Conservation (phyloP, 2,329 filamentous ascomycete genomes). For the Podosphaera fusca region DNA sequence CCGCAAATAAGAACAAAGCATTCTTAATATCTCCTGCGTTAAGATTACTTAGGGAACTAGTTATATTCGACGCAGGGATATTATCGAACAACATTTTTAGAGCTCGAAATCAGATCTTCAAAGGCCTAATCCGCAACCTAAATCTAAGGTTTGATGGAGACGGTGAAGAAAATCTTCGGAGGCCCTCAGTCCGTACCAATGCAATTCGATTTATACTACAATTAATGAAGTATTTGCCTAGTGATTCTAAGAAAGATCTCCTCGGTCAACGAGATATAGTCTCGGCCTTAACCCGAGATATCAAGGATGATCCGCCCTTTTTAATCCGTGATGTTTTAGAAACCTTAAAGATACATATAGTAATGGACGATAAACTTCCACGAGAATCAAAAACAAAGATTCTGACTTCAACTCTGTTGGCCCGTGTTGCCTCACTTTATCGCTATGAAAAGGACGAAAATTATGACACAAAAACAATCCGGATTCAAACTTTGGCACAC, state of each 20-base stretch:
- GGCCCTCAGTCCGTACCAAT: conserved; percentile 62
- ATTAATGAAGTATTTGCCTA: conserved; percentile 54
- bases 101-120: conserved; percentile 55
- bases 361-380: conserved; percentile 52
- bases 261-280: conserved; percentile 51
- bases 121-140: conserved; percentile 60
- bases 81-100: conserved; percentile 58
- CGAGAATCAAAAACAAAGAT: conserved; percentile 52
- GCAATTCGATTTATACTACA: conserved; percentile 62
- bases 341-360: conserved; percentile 42
- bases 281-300: conserved; percentile 47
- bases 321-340: conserved; percentile 55
- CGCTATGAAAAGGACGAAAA: conserved; percentile 29
- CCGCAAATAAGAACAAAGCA: conserved; percentile 60
- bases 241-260: conserved; percentile 59
- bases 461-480: conserved; percentile 20
- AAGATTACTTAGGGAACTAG: conserved; percentile 65
- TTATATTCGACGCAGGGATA: conserved; percentile 64
- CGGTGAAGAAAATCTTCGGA: conserved; percentile 37
- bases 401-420: conserved; percentile 51
- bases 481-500: conserved; percentile 47
- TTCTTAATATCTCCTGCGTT: conserved; percentile 76
- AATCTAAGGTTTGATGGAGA: conserved; percentile 39
- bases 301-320: conserved; percentile 55
- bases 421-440: conserved; percentile 51